A percentile compares a stretch with the other conserved stretches of the same genome.
Conservation (phyloP, 768 basidiomycete species). For the Suillus lakei region DNA sequence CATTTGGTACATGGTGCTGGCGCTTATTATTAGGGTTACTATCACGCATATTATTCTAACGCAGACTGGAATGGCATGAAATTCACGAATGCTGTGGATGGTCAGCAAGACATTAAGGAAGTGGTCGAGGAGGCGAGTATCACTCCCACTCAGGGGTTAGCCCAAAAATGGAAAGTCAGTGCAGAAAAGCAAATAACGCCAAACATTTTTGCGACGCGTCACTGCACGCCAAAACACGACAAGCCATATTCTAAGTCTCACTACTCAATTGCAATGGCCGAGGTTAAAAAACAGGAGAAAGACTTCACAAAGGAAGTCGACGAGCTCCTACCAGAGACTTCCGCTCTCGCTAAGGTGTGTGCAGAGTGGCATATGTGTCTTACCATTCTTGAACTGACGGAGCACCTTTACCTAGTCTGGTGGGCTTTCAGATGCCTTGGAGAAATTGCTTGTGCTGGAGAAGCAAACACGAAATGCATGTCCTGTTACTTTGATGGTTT, state of each 20-base stretch:
- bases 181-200: slow-evolving; percentile 35
- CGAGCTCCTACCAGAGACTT: slow-evolving; percentile 70
- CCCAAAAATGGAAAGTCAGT: slow-evolving; percentile 21
- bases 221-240: slow-evolving; percentile 35
- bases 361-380: slow-evolving; percentile 22
- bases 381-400: slow-evolving; percentile 15
- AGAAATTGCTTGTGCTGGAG: slow-evolving; percentile 87
- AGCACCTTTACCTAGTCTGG: slow-evolving; percentile 58
- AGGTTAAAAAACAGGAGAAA: slow-evolving; percentile 83
- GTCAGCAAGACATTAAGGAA: slow-evolving; percentile 3
- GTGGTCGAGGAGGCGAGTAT: background rate
- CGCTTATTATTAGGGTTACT: slow-evolving; percentile 48
- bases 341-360: slow-evolving; percentile 71
- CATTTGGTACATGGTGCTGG: slow-evolving; percentile 51
- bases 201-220: slow-evolving; percentile 71
- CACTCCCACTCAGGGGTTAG: slow-evolving; percentile 23
- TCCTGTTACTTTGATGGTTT: slow-evolving; percentile 9
- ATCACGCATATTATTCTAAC: slow-evolving; percentile 42
- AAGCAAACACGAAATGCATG: slow-evolving; percentile 95
- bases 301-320: slow-evolving; percentile 89
- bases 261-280: slow-evolving; percentile 65
- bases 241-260: slow-evolving; percentile 46
- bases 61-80: slow-evolving; percentile 32
- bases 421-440: slow-evolving; percentile 83
- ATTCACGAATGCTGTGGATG: slow-evolving; percentile 17